Base-by-base conservation (phyloP, 2,329 filamentous ascomycete genomes). In the Teratosphaeria gauchensis region DNA sequence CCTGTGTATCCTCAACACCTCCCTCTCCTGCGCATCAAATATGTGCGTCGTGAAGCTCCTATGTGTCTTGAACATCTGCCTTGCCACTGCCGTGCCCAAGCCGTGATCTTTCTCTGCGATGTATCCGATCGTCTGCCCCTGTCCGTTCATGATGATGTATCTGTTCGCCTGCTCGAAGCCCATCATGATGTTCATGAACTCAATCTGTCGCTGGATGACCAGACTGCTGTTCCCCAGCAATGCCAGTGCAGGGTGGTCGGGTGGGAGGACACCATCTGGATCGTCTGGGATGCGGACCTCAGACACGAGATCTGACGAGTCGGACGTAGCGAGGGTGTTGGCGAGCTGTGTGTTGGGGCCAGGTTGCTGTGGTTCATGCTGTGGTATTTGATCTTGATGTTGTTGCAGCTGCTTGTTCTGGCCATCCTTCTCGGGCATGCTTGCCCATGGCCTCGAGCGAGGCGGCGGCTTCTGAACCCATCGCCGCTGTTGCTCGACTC, bases 141-240 rank as follows among this genome's bases (percentile, higher is more conserved):
- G 76, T 1, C 82, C 82, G 71, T 86, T 82, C 77, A 86, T 81
- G 54, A 87, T 84, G 14, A 84, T 78, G 67, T 87, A 87, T 68
- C 79, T 78, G 66, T 86, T 86, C 12, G 84, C 83, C 69, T 87
- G 84, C 70, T 87, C 84, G 63, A 86, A 86, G 1, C 84, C 84
- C 69, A 85, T 73, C 66, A 87, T 76, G 9, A 86, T 75, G 69
- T 86, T 86, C 81, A 85, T 84, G 74, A 86, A 78, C 67, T 86
- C 84, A 31, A 87, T 67, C 65, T 86, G 83, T 33, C 84, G 75
- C 63, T 85, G 83, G 9, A 87, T 77, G 6, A 87, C 79, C 52
- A 87, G 74, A 8, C 82, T 79, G 1, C 83, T 85, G 66, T 86
- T 85, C 51, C 80, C 77, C 21, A 87, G 73, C 21, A 87, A 75